Percentiles rank a stretch among this genome's conserved stretches.
Conservation (phyloP, 1,139 yeast genomes). For the Candida frijolesensis region DNA sequence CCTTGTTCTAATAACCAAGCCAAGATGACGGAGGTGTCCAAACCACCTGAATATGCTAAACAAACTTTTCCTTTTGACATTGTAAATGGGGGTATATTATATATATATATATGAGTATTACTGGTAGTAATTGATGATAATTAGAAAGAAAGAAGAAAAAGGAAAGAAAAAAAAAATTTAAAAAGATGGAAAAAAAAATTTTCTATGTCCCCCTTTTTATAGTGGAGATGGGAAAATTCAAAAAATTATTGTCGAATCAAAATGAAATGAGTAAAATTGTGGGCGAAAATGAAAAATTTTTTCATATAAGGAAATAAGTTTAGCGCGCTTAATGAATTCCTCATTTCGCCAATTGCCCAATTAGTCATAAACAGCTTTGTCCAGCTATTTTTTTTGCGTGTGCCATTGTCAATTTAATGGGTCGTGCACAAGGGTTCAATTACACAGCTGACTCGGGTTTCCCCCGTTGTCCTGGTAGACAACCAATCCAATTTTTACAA, state of each 20-base stretch:
- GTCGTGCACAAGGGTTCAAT: background rate
- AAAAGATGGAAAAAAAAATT: background rate
- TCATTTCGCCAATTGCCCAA: conserved; percentile 28
- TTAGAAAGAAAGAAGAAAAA: conserved; percentile 5
- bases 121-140: background rate
- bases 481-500: too few relatives aligned
- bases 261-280: conserved; percentile 5
- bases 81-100: conserved; percentile 12
- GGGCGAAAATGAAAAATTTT: conserved; percentile 7
- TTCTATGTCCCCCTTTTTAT: conserved; percentile 3
- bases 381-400: background rate
- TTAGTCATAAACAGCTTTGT: conserved; percentile 40
- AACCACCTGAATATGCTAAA: conserved; percentile 98
- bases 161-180: background rate
- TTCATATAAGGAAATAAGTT: conserved; percentile 25
- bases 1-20: conserved; percentile 99
- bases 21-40: conserved; percentile 94
- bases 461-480: too few relatives aligned
- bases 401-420: background rate
- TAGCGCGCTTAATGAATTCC: conserved; percentile 38
- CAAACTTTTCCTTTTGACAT: conserved; percentile 99
- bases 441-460: too few relatives aligned
- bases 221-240: background rate
- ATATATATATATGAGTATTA: background rate
- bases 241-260: background rate